Percentiles rank a stretch among this genome's conserved stretches.
These are phyloP conservation scores for Pseudogymnoascus sp. DNA, from an alignment of 2,329 filamentous ascomycete species.

Conservation along the genomic window DNA sequence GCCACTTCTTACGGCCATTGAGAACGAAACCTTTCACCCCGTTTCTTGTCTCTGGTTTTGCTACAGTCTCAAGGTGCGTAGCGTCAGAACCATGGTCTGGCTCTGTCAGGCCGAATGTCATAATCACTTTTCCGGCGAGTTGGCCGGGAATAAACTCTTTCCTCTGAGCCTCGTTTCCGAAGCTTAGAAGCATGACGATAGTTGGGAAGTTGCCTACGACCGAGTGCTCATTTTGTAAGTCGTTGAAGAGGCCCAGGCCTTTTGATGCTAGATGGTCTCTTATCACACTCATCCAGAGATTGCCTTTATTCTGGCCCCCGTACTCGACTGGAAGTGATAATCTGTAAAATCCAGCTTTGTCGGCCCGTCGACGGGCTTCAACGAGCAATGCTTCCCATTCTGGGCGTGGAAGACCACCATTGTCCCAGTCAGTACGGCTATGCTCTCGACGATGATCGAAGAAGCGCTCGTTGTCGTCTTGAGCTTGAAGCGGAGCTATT, in stretches of 20 bases:
- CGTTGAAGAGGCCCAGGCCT: slow-evolving; percentile 53
- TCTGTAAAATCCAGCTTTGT: slow-evolving; percentile 53
- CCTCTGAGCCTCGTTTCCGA: slow-evolving; percentile 48
- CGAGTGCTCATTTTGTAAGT: slow-evolving; percentile 56
- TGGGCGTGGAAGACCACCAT: slow-evolving; percentile 41
- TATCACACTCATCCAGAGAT: slow-evolving; percentile 57
- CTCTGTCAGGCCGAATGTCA: slow-evolving; percentile 57
- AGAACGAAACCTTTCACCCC: slow-evolving; percentile 44
- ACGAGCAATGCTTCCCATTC: slow-evolving; percentile 52
- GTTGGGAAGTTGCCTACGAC: slow-evolving; percentile 57
- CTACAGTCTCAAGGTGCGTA: slow-evolving; percentile 52
- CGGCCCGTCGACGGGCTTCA: slow-evolving; percentile 43
- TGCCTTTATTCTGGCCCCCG: slow-evolving; percentile 43
- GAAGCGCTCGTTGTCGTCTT: slow-evolving; percentile 55
- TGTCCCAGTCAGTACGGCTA: slow-evolving; percentile 50
- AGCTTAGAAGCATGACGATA: slow-evolving; percentile 54
- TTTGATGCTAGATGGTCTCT: slow-evolving; percentile 52
- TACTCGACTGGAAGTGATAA: slow-evolving; percentile 49
- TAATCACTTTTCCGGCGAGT: slow-evolving; percentile 44
- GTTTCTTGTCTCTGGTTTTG: slow-evolving; percentile 36
- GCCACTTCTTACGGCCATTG: slow-evolving; percentile 56
- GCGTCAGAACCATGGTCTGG: slow-evolving; percentile 55
- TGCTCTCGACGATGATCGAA: slow-evolving; percentile 59
- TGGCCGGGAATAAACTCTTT: slow-evolving; percentile 44
- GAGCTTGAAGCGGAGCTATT: slow-evolving; percentile 48